A percentile compares a stretch with the other conserved stretches of the same genome.
These are phyloP conservation scores for Botryotinia narcissicola DNA, from an alignment of 2,329 filamentous ascomycete species.

Conservation along the genomic window DNA sequence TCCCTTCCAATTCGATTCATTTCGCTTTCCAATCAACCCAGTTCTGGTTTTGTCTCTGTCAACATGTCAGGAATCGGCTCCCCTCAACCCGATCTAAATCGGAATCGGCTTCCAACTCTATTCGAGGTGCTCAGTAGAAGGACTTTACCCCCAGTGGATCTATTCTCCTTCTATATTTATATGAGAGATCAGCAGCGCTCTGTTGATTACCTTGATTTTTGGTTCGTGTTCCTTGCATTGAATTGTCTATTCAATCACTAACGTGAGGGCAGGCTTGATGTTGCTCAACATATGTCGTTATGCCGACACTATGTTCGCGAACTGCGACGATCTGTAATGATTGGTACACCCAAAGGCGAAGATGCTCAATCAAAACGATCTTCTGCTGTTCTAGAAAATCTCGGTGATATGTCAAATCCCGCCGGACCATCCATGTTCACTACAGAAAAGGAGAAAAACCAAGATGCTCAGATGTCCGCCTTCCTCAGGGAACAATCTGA, in stretches of 20 bases:
- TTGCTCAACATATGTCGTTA: conserved; percentile 97
- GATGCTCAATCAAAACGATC: conserved; percentile 76
- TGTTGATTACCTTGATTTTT: conserved; percentile 97
- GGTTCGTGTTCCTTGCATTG: conserved; percentile 51
- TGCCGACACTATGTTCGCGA: conserved; percentile 97
- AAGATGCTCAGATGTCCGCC: conserved; percentile 87
- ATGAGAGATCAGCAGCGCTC: conserved; percentile 98
- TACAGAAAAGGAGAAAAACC: conserved; percentile 69
- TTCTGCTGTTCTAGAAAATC: conserved; percentile 71
- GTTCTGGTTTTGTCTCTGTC: neutral
- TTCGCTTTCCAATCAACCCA: neutral
- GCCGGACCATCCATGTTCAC: conserved; percentile 62
- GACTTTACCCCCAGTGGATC: conserved; percentile 91
- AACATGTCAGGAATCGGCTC: conserved; percentile 44
- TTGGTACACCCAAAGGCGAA: conserved; percentile 88
- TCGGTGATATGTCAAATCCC: conserved; percentile 64
- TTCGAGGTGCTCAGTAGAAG: conserved; percentile 94
- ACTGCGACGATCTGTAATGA: conserved; percentile 85
- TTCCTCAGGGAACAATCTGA: conserved; percentile 71
- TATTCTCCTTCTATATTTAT: conserved; percentile 99
- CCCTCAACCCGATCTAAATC: conserved; percentile 57
- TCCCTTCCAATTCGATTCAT: neutral
- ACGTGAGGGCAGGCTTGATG: conserved; percentile 75
- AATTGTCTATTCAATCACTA: conserved; percentile 14
- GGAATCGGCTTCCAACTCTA: conserved; percentile 87